Base-by-base conservation (phyloP, 2,329 filamentous ascomycete genomes). In the Paracoccidioides brasiliensis region DNA sequence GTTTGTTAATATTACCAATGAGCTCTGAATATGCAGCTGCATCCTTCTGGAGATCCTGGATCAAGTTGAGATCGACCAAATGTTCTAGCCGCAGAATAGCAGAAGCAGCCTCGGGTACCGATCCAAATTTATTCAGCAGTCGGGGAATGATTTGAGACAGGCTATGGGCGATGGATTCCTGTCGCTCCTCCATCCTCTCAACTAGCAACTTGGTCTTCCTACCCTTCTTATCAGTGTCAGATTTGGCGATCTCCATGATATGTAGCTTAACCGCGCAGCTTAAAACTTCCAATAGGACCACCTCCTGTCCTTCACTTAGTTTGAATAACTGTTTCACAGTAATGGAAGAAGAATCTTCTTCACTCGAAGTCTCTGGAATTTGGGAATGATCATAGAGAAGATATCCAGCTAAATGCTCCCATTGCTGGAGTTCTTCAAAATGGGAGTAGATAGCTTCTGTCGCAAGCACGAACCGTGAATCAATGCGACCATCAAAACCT, bases 101-200 rank as follows among this genome's bases (percentile, higher is more conserved):
- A 8, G 89, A 87, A 1, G 90, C 90, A 30, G 91, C 90, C 64
- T 86, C 84, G 14, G 93, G 86, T 33, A 87, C 80, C n/a, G 90
- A 88, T 4, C 93, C 91, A 63, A 90, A 98, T 67, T 96, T 97
- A 71, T 86, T 95, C 53, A 98, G 76, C 2, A 98, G 80, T 60
- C 82, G 84, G 0, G 93, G 93, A 54, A 97, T 91, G 12, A 87
- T 77, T 41, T 80, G 77, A 7, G 89, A 88, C 41, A 98, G 78
- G 62, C 85, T 82, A 50, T 90, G 78, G 2, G 88, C 88, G 40
- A 86, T 84, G 51, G 56, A 45, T 64, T 95, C 90, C 59, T 88
- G 85, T 32, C 83, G 79, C 57, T 90, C 86, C 5, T 77, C 72
- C 15, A 77, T 71, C 57, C 88, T 83, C 28, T 81, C 76, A 51